Percentiles rank a stretch among this genome's conserved stretches.
Conservation (phyloP, 1,284 basidiomycete genomes). For the Ganoderma meredithae region DNA sequence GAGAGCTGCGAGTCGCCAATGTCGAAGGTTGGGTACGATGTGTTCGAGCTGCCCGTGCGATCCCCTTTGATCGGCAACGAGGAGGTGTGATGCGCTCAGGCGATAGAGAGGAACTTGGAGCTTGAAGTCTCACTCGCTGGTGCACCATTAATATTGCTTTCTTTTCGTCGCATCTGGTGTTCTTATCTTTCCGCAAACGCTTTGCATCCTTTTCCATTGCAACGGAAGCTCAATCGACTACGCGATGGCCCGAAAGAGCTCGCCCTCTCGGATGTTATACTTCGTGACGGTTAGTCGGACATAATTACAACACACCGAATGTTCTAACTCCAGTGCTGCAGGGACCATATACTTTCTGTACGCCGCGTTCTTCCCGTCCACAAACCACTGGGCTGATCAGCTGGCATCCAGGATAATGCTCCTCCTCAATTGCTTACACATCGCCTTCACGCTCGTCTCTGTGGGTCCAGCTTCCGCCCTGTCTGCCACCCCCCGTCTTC, state of each 20-base stretch:
- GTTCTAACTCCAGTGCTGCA: not conserved
- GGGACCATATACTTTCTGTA: slow-evolving; percentile 14
- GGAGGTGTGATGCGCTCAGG: no score
- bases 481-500: no score
- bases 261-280: not conserved
- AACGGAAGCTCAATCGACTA: not conserved
- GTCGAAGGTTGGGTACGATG: not conserved
- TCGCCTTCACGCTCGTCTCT: slow-evolving; percentile 7
- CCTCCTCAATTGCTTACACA: slow-evolving; percentile 8
- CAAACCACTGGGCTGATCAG: not conserved
- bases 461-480: not conserved
- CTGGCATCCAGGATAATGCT: not conserved
- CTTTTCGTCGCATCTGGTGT: no score
- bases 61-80: not conserved
- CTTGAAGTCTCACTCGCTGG: no score
- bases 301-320: not conserved
- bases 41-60: not conserved
- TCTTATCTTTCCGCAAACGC: no score
- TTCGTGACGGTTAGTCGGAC: slow-evolving; percentile 3
- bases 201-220: no score
- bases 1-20: no score
- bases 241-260: not conserved
- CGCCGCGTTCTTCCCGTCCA: not conserved
- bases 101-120: no score
- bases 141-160: no score